Conservation (phyloP, 257 asterid species). For the Capsicum chinense region DNA sequence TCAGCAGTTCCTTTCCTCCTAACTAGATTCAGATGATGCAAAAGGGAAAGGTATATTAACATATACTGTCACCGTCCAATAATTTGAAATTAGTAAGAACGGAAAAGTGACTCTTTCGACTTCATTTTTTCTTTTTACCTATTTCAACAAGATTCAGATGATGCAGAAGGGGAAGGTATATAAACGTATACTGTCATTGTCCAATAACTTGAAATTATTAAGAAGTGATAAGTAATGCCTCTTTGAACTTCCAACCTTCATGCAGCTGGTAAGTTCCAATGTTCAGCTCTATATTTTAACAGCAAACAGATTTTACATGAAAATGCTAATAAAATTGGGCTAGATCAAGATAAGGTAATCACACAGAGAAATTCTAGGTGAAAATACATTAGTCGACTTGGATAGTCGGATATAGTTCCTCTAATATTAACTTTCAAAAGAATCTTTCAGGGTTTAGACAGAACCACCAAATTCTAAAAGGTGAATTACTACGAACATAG, state of each 20-base stretch:
- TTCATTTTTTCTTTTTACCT: not conserved
- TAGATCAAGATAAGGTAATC: not conserved
- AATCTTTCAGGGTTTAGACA: not conserved
- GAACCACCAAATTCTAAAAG: not conserved
- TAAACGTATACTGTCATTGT: not conserved
- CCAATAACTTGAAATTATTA: slow-evolving; percentile 13
- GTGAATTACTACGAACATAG: not conserved
- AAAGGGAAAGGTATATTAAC: not conserved
- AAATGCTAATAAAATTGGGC: not conserved
- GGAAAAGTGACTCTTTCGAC: not conserved
- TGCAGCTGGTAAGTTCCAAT: not conserved
- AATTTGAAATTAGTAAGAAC: not conserved
- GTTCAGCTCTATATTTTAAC: not conserved
- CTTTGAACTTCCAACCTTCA: not conserved
- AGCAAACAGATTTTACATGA: not conserved
- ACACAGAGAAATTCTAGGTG: not conserved
- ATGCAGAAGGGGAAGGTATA: not conserved
- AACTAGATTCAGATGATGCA: not conserved
- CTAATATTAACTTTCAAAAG: not conserved
- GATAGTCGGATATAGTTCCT: not conserved
- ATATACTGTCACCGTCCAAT: not conserved
- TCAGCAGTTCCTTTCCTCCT: not conserved
- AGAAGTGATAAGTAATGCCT: not conserved
- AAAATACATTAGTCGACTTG: not conserved
- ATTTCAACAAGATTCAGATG: not conserved